phyloP scores from a whole-genome alignment of 1,284 basidiomycete species.

The Coniophora puteana region DNA sequence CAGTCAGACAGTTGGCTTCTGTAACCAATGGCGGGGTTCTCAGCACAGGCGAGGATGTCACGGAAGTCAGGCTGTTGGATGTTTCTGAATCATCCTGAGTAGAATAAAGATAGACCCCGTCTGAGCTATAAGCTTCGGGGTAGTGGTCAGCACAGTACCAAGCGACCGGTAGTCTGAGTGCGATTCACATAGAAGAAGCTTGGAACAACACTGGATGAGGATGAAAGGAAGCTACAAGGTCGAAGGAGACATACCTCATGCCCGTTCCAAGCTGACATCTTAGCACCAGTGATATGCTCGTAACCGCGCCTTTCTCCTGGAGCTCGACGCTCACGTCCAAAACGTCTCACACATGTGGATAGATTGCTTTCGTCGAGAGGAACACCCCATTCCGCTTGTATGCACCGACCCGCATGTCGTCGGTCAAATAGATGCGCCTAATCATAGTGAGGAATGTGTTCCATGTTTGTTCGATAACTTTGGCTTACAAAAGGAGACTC shows the following conservation, averaged over 20 bases:
- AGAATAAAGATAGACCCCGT: slow-evolving; percentile 81
- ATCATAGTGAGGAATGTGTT: not conserved
- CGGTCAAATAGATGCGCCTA: slow-evolving; percentile 90
- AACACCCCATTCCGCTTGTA: slow-evolving; percentile 73
- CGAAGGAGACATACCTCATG: slow-evolving; percentile 59
- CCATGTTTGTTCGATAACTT: not conserved
- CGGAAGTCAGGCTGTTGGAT: too few relatives aligned
- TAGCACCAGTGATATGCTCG: slow-evolving; percentile 77
- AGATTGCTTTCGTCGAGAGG: slow-evolving; percentile 42
- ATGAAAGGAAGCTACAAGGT: slow-evolving; percentile 1
- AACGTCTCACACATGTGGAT: slow-evolving; percentile 82
- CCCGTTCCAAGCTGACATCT: slow-evolving; percentile 72
- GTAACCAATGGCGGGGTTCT: too few relatives aligned
- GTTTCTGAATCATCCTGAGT: slow-evolving; percentile 60
- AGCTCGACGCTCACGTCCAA: slow-evolving; percentile 54
- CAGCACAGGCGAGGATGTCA: too few relatives aligned
- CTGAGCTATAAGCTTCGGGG: slow-evolving; percentile 80
- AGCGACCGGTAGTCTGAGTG: too few relatives aligned
- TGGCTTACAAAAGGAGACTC: slow-evolving; percentile 62
- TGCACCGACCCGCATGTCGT: slow-evolving; percentile 65
- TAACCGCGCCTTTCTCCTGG: slow-evolving; percentile 31
- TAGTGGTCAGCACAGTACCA: too few relatives aligned
- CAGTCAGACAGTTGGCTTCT: too few relatives aligned
- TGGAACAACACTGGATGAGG: slow-evolving; percentile 8
- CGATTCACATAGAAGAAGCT: slow-evolving; percentile 57